Base-by-base conservation (phyloP, 306 rosid species). In the Gastrolobium villosum region DNA sequence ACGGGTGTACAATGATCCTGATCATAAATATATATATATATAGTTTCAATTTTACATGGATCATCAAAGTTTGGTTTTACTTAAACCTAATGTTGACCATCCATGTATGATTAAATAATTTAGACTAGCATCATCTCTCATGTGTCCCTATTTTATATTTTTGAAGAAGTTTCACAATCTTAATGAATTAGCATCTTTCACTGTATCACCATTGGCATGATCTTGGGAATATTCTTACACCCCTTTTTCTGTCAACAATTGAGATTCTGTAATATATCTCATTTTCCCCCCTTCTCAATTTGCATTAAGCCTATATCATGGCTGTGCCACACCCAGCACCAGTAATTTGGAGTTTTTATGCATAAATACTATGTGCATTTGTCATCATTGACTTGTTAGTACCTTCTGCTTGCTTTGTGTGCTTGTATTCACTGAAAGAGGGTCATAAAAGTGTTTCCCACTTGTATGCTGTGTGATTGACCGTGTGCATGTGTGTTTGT, bases 391-490 rank as follows among this genome's bases (percentile, higher is more conserved):
- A 39, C 40, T 79, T 78, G 30, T 10, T 48, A 41, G 65, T 44
- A 48, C 80, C 52, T 77, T 63, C 77, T 73, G 82, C 81, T 65
- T 79, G 83, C 72, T 26, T 43, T 49, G 37, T 54, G 71, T 63
- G 77, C 48, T 77, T 87, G 88, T 79, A 76, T 77, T 77, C 79
- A 48, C 43, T 76, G 57, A 80, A 53, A 75, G 10, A 35, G 63
- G 84, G 71, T 77, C 82, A 68, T 63, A 10, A 26, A 40, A 41
- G 70, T 72, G 62, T 73, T 84, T 82, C 81, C 56, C 82, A 81
- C 40, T 73, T 87, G 94, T 87, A 76, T 86, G 94, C 83, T 82
- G 90, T 86, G 89, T 89, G 92, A 88, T 91, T 93, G 93, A 93
- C 92, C 52, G 73, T 73, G 86, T 83, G 95, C 76, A 84, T 82